These are phyloP conservation scores for Pseudogymnoascus verrucosus DNA, from an alignment of 2,329 filamentous ascomycete species.

Conservation along the genomic window DNA sequence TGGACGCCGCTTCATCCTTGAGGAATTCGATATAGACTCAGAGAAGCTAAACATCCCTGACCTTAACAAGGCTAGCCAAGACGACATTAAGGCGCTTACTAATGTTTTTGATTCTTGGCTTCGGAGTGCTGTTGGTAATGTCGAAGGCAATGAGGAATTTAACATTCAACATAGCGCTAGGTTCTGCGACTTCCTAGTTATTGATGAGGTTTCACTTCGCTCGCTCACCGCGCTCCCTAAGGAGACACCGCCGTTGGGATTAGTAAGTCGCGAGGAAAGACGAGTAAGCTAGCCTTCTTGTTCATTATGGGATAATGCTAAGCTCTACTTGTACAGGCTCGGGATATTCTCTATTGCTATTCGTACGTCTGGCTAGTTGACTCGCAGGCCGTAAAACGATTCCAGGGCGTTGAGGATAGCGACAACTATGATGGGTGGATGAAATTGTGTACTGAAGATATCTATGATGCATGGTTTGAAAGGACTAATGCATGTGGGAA, in stretches of 20 bases:
- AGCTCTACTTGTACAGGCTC: not conserved
- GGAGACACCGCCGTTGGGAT: not conserved
- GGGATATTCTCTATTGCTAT: not conserved
- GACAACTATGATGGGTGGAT: not conserved
- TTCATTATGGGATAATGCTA: not conserved
- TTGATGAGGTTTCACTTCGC: not conserved
- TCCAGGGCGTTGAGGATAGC: not conserved
- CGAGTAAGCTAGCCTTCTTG: not conserved
- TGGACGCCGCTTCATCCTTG: not conserved
- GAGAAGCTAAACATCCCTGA: not conserved
- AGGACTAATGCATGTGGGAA: not conserved
- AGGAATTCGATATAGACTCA: not conserved
- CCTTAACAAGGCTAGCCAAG: not conserved
- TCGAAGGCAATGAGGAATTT: not conserved
- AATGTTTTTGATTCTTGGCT: not conserved
- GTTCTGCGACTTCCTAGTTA: not conserved
- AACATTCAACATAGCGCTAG: not conserved
- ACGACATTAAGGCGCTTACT: not conserved
- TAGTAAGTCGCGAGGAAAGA: not conserved
- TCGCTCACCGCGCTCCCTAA: not conserved
- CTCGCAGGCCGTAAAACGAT: not conserved
- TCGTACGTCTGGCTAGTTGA: not conserved
- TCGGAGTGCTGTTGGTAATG: not conserved
- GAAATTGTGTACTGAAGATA: not conserved
- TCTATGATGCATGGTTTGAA: not conserved